A percentile compares a stretch with the other conserved stretches of the same genome.
Conservation (phyloP, 2,329 filamentous ascomycete genomes). For the Colletotrichum tropicale region DNA sequence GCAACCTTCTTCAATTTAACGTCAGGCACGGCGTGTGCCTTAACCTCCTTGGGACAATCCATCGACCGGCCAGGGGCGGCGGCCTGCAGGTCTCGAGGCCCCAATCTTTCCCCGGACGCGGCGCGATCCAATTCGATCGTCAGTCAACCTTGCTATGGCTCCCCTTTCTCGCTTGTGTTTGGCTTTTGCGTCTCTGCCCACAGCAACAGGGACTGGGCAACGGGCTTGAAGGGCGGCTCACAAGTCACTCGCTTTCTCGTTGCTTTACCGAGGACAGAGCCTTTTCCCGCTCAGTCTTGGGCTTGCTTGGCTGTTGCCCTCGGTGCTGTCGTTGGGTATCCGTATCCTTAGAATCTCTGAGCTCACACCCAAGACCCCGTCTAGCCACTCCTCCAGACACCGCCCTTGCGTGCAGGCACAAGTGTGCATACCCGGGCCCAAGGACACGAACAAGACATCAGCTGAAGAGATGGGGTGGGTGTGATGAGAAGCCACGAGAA, state of each 20-base stretch:
- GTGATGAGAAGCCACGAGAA: not conserved
- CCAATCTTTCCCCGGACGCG: conserved; percentile 18
- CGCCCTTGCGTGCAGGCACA: conserved; percentile 4
- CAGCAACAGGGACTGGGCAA: conserved; percentile 9
- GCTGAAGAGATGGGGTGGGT: not conserved
- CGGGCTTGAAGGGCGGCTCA: not conserved
- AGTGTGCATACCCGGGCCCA: not conserved
- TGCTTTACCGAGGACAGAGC: not conserved
- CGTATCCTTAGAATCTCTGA: not conserved
- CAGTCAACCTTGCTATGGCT: not conserved
- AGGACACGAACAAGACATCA: not conserved
- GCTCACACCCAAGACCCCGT: not conserved
- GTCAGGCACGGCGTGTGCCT: not conserved
- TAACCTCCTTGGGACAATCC: not conserved
- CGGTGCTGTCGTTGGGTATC: not conserved
- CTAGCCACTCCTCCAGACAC: not conserved
- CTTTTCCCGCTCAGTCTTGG: not conserved
- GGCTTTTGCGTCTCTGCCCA: not conserved
- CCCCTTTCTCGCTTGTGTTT: conserved; percentile 14
- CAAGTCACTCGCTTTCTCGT: not conserved
- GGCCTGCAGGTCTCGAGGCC: not conserved
- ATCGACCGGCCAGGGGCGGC: not conserved
- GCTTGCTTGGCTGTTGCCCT: not conserved
- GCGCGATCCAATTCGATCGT: conserved; percentile 20
- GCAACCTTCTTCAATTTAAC: not conserved